Evolutionary conservation across 2,329 filamentous ascomycete species (phyloP).

Genomic region (Epicoccum sorghinum): DNA sequence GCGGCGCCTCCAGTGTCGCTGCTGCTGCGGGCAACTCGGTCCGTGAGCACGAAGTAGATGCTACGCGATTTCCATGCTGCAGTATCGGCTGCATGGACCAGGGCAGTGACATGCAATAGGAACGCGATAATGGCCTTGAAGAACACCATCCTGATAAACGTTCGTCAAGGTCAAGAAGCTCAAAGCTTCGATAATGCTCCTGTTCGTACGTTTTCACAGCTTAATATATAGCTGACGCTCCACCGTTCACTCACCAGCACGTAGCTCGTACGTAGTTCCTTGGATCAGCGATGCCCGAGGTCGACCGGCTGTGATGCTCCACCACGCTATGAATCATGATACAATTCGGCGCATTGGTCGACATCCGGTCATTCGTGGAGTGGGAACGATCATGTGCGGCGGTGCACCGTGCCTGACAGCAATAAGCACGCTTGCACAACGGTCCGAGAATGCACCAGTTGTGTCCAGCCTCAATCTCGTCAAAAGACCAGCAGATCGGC

Average conservation of each 20-base stretch:
- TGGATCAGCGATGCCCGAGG: slow-evolving; percentile 10
- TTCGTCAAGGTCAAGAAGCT: not conserved
- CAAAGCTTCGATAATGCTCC: not conserved
- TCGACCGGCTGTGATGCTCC: slow-evolving; percentile 1
- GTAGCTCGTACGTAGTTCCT: slow-evolving; percentile 2
- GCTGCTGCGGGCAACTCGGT: slow-evolving; percentile 44
- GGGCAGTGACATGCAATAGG: slow-evolving; percentile 25
- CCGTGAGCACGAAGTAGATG: slow-evolving; percentile 47
- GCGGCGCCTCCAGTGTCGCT: slow-evolving; percentile 39
- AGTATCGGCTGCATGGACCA: slow-evolving; percentile 38
- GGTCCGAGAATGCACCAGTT: slow-evolving; percentile 14
- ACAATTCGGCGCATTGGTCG: not conserved
- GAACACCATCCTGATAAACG: slow-evolving; percentile 24
- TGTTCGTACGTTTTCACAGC: not conserved
- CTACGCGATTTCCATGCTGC: slow-evolving; percentile 45
- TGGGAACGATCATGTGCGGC: slow-evolving; percentile 6
- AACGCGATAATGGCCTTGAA: slow-evolving; percentile 20
- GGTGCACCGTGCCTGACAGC: slow-evolving; percentile 15
- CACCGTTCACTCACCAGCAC: slow-evolving; percentile 2
- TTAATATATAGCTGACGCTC: slow-evolving; percentile 13
- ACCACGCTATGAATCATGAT: slow-evolving; percentile 8
- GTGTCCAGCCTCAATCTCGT: not conserved
- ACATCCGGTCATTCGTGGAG: slow-evolving; percentile 13
- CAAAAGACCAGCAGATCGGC: slow-evolving; percentile 4
- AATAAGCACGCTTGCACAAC: slow-evolving; percentile 5